Evolutionary conservation across 495 filamentous ascomycete species (phyloP), one percentile per base, ranked within the genome.

Genomic region (Cudoniella acicularis): DNA sequence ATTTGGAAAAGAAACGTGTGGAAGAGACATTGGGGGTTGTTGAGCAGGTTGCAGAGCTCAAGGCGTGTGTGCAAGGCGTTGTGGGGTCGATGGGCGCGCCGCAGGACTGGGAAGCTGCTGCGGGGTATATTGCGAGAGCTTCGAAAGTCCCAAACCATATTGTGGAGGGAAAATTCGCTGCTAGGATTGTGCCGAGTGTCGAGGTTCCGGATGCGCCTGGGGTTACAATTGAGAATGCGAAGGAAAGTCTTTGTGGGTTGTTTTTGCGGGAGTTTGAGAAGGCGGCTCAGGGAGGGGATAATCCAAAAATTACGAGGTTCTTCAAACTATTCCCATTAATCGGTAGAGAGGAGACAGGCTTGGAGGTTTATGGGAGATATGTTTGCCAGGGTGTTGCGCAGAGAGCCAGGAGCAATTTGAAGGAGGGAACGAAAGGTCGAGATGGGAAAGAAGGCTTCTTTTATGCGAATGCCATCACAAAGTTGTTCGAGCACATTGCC

Each of bases 281-380:
- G 73, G 95, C 94, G 8, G 89, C 91, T 1, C 80, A 84, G 59
- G 91, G 92, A 53, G 85, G 79, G 26, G 92, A 98, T 66, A 91
- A 90, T 0, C 83, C 87, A 21, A 89, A 87, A 68, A 89, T 98
- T 47, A 97, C 94, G 3, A 82, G 94, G 52, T 98, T 98, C 72
- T 98, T 98, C 74, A 98, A 98, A 75, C 74, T 98, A 46, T 98
- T 98, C 68, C 94, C 94, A 21, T 77, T 98, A 2, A 96, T 98
- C 68, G 94, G 91, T 22, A 85, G 91, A 65, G 87, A 87, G 1
- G 89, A 97, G 57, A 87, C 90, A 9, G 94, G 94, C 3, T 70
- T 98, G 49, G 92, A 98, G 74, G 90, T 95, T 2, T 98, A 98
- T 72, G 93, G 93, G 0, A 81, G 85, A 56, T 98, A 98, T 70